Base-by-base conservation (phyloP, 2,329 filamentous ascomycete genomes). In the Diaporthe australafricana region DNA sequence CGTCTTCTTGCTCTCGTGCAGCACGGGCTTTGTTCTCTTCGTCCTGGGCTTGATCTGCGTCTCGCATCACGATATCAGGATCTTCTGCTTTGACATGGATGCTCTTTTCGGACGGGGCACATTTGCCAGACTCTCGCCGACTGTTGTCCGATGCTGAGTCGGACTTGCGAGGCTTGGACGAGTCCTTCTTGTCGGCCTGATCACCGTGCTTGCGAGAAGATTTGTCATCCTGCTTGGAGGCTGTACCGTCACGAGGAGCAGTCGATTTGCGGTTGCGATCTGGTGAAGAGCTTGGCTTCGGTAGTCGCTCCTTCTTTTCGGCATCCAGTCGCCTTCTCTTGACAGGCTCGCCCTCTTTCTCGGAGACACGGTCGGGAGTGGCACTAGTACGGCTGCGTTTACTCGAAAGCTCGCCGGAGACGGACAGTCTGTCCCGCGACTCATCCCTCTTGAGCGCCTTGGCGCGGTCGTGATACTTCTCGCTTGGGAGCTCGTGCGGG, bases 371-470 rank as follows among this genome's bases (percentile, higher is more conserved):
- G 38, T 83, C 87, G 2, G 90, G 89, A 0, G 90, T 91, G 63
- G 86, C 84, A 75, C 90, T 92, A 38, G 84, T 84, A 35, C 90
- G 85, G 75, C 88, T 88, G 52, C 90, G 84, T 78, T 92, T 92
- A n/a, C 83, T 79, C 8, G 87, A 81, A 67, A 81, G 82, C 32
- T 91, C 89, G 17, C 85, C 84, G 9, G 85, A 82, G 56, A 86
- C 82, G 11, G 85, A 84, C 16, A 87, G 78, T 38, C 86, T 83
- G 72, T 92, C 90, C 67, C 85, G 86, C 4, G 89, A 89, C 74
- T 90, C 88, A 73, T 92, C 89, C 71, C 89, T 84, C 77, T 90
- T 91, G 16, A 91, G 79, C 22, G 88, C 87, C 76, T 91, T 90
- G 27, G 89, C 87, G 67, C 88, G 84, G 74, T 91, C 89, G 70